phyloP scores from a whole-genome alignment of 2,329 filamentous ascomycete species.

The Pyrenophora graminea region DNA sequence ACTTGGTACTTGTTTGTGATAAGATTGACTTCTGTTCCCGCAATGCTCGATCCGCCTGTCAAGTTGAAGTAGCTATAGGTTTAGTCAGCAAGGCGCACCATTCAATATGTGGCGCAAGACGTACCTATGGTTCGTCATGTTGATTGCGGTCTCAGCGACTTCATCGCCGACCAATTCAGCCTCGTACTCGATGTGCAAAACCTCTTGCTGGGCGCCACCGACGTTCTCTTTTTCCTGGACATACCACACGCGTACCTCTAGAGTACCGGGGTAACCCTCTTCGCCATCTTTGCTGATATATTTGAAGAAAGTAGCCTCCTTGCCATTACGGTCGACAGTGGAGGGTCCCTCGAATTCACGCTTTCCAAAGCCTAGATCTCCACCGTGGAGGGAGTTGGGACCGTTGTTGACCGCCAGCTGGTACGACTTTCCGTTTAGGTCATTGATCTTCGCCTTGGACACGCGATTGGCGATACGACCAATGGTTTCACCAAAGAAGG shows the following conservation, averaged over 20 bases:
- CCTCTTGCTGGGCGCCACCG: conserved; percentile 66
- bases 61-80: conserved; percentile 69
- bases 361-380: conserved; percentile 77
- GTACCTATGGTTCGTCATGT: conserved; percentile 94
- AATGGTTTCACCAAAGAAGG: conserved; percentile 92
- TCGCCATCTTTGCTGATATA: conserved; percentile 77
- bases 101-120: neutral
- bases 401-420: conserved; percentile 75
- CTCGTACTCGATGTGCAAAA: conserved; percentile 88
- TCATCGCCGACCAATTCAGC: conserved; percentile 74
- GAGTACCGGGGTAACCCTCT: conserved; percentile 85
- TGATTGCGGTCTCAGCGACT: conserved; percentile 86
- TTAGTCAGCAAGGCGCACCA: neutral
- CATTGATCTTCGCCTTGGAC: conserved; percentile 69
- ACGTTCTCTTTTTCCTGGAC: conserved; percentile 70
- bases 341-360: conserved; percentile 73
- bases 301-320: conserved; percentile 53
- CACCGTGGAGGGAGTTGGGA: conserved; percentile 65
- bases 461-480: conserved; percentile 84
- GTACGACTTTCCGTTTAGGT: conserved; percentile 74
- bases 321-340: conserved; percentile 56
- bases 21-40: conserved; percentile 64
- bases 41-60: conserved; percentile 59
- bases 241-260: conserved; percentile 79
- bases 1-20: conserved; percentile 70